Percentiles rank a stretch among this genome's conserved stretches.
phyloP scores from a whole-genome alignment of 106 monocot species.

The Xerophyta viscosa region DNA sequence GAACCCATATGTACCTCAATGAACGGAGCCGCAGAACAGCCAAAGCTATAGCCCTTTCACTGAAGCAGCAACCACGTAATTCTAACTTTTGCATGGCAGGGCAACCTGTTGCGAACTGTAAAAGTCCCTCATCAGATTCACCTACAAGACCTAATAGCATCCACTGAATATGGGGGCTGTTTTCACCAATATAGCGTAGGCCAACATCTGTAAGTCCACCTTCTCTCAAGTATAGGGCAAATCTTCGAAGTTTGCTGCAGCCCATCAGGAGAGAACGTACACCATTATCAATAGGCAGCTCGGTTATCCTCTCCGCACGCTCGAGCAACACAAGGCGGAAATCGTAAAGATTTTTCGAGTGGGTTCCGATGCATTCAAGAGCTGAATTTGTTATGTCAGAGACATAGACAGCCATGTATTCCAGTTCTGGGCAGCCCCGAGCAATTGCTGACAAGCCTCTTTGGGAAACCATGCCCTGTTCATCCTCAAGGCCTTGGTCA shows the following conservation, averaged over 20 bases:
- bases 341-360: conserved; percentile 60
- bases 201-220: conserved; percentile 75
- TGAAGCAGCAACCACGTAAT: conserved; percentile 77
- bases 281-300: conserved; percentile 82
- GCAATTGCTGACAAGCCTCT: conserved; percentile 62
- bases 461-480: conserved; percentile 80
- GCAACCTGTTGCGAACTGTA: conserved; percentile 60
- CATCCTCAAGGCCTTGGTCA: conserved; percentile 79
- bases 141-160: conserved; percentile 79
- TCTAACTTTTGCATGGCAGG: conserved; percentile 73
- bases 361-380: conserved; percentile 49
- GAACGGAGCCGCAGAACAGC: conserved; percentile 45
- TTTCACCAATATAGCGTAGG: conserved; percentile 55
- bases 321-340: conserved; percentile 77
- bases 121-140: conserved; percentile 57
- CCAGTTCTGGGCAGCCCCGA: conserved; percentile 63
- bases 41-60: conserved; percentile 59
- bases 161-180: conserved; percentile 52
- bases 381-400: conserved; percentile 79
- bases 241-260: conserved; percentile 67
- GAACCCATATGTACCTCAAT: conserved; percentile 79
- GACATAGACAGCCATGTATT: conserved; percentile 79
- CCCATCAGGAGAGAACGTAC: conserved; percentile 66
- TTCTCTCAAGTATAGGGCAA: conserved; percentile 74
- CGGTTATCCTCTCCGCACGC: conserved; percentile 49